phyloP scores from a whole-genome alignment of 306 rosid species.

The Castanea sativa region DNA sequence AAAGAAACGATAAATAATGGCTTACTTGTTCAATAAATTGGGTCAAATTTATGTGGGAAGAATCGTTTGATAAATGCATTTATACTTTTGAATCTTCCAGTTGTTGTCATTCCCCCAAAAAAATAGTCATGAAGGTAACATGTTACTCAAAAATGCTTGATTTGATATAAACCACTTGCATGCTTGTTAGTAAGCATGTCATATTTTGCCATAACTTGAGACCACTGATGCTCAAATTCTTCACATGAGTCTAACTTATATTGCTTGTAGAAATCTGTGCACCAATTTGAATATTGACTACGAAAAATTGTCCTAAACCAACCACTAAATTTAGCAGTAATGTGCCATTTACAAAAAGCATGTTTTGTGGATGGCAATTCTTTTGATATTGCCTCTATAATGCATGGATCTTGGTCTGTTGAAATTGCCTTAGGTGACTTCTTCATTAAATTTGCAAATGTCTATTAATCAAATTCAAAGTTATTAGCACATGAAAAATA shows the following conservation, averaged over 20 bases:
- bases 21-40: neutral
- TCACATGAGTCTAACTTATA: neutral
- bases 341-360: neutral
- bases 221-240: slow-evolving; percentile 8
- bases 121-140: slow-evolving; percentile 5
- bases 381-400: neutral
- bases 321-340: neutral
- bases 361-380: neutral
- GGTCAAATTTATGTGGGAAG: neutral
- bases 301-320: neutral
- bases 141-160: neutral
- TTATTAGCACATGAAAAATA: too few species aligned
- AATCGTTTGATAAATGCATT: slow-evolving; percentile 13
- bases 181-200: slow-evolving; percentile 3
- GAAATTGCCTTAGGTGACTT: neutral
- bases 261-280: too few species aligned
- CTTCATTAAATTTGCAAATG: neutral
- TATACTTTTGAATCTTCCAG: neutral
- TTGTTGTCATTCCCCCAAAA: slow-evolving; percentile 10
- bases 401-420: neutral
- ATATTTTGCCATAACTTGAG: neutral
- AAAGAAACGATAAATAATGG: too few species aligned
- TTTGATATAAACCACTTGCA: neutral
- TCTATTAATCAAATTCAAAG: neutral
- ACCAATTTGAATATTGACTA: too few species aligned